Percentiles rank a stretch among this genome's conserved stretches.
phyloP scores from a whole-genome alignment of 345 rosid species.

The Conringia planisiliqua region DNA sequence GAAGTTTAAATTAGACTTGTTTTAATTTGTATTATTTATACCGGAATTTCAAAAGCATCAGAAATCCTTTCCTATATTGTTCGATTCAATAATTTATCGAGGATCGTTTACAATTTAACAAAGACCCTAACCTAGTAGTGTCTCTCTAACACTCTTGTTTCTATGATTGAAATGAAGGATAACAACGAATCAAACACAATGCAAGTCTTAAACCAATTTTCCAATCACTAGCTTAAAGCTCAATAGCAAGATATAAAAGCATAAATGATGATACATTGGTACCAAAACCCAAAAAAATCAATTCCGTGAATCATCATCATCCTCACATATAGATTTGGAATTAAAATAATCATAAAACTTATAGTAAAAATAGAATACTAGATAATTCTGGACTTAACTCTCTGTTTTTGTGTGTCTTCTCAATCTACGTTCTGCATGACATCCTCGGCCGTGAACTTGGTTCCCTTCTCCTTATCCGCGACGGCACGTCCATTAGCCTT shows the following conservation, averaged over 20 bases:
- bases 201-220: neutral
- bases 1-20: too few relatives aligned
- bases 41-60: too few relatives aligned
- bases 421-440: conserved; percentile 64
- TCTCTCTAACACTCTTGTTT: too few relatives aligned
- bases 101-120: too few relatives aligned
- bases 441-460: conserved; percentile 61
- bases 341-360: neutral
- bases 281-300: neutral
- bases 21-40: too few relatives aligned
- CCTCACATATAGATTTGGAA: neutral
- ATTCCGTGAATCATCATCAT: neutral
- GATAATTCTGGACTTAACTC: neutral
- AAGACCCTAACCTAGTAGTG: neutral
- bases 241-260: neutral
- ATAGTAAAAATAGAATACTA: neutral
- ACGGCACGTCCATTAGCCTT: conserved; percentile 73
- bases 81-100: too few relatives aligned
- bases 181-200: neutral
- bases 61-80: too few relatives aligned
- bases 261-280: neutral
- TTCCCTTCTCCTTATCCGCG: conserved; percentile 69
- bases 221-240: neutral
- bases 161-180: neutral
- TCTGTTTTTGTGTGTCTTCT: neutral